Evolutionary conservation across 2,329 filamentous ascomycete species (phyloP), one percentile per base, ranked within the genome.

Genomic region (Ophiostoma sp.): DNA sequence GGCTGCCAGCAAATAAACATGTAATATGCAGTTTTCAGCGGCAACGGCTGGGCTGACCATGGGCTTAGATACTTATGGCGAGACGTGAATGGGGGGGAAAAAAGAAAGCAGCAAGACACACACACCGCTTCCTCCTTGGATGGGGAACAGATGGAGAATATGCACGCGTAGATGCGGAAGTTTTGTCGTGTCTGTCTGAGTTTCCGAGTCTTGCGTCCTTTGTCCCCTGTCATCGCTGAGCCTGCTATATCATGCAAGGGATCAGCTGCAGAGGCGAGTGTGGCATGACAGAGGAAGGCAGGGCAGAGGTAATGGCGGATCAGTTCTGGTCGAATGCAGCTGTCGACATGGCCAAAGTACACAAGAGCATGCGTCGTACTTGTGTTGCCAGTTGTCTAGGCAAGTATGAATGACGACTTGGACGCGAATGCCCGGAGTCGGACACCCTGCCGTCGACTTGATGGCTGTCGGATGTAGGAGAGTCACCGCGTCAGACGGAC

Each of bases 111-210:
- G 27, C 27, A 38, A 60, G n/a, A 38, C 55, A 60, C 27, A 27
- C 55, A 60, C 55, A 60, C 55, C 55, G 55, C 55, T 60, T 38
- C 27, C 27, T 27, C 27, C 55, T 60, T 27, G 27, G 52, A 18
- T 55, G n/a, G 49, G 38, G n/a, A 14, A 14, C 12, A 60, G 55
- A 60, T 60, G 55, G 55, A 60, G 27, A 60, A 40, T 3, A 60
- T 55, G 18, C 55, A 38, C 55, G 55, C 27, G 49, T 55, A 27
- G 49, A 55, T 55, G 49, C 49, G 49, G 49, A 55, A 55, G 49
- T 55, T 55, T 27, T 27, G 27, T 27, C 27, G 27, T 27, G 27
- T 27, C 27, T 55, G 49, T 55, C 49, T 55, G 18, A 9, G 6
- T 27, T 3, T 55, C 18, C 49, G 38, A 27, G 55, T 60, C 11